A percentile compares a stretch with the other conserved stretches of the same genome.
Conservation (phyloP, 192 early-diverging fungal genomes). For the Coemansia sp. region DNA sequence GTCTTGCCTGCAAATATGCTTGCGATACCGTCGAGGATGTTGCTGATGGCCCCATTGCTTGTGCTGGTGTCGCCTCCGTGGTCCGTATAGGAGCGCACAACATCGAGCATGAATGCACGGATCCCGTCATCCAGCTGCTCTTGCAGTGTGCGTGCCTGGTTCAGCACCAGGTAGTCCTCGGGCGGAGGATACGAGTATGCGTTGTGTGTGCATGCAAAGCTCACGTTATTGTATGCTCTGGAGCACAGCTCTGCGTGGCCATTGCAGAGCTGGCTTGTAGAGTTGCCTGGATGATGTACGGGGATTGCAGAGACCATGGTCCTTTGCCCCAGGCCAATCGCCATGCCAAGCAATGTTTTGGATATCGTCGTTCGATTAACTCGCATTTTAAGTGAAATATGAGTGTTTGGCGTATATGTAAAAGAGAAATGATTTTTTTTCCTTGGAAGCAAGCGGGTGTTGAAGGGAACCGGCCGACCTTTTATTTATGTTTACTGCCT, state of each 20-base stretch:
- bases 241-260: constrained; percentile 67
- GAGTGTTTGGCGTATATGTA: too few relatives aligned
- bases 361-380: not conserved
- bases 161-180: constrained; percentile 48
- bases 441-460: too few relatives aligned
- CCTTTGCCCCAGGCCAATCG: not conserved
- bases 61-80: not conserved
- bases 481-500: too few relatives aligned
- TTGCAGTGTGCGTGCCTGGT: constrained; percentile 65
- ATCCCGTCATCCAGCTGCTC: constrained; percentile 78
- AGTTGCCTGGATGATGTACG: not conserved
- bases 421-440: too few relatives aligned
- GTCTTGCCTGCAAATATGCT: not conserved
- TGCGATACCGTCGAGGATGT: not conserved
- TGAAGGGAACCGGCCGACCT: too few relatives aligned
- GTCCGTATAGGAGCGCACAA: constrained; percentile 18
- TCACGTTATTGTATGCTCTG: constrained; percentile 65
- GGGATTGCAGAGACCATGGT: not conserved
- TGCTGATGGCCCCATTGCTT: not conserved
- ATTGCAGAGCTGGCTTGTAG: constrained; percentile 54
- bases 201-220: constrained; percentile 76
- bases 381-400: not conserved
- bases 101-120: constrained; percentile 73
- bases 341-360: not conserved
- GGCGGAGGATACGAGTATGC: constrained; percentile 61